A percentile compares a stretch with the other conserved stretches of the same genome.
These are phyloP conservation scores for Pouteria campechiana DNA, from an alignment of 179 eudicot genomes.

Conservation along the genomic window DNA sequence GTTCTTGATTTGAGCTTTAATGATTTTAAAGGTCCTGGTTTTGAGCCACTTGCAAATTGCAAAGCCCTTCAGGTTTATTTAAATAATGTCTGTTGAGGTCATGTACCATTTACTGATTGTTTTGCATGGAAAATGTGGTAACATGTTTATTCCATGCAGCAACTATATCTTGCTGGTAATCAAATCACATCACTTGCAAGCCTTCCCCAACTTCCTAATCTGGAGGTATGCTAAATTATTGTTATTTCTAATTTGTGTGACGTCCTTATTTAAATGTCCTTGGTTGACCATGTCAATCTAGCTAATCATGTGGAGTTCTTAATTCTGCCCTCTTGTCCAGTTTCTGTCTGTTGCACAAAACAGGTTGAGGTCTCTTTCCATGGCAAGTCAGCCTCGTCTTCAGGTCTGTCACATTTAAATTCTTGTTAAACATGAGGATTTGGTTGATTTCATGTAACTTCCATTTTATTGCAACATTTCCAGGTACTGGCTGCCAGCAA, in stretches of 20 bases:
- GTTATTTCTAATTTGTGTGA: background rate
- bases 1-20: constrained; percentile 99
- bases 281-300: too few relatives aligned
- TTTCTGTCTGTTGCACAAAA: constrained; percentile 95
- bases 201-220: constrained; percentile 92
- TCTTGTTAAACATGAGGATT: background rate
- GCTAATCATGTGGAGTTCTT: background rate
- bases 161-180: constrained; percentile 98
- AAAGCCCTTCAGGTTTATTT: constrained; percentile 66
- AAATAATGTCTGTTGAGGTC: background rate
- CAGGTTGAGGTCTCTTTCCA: constrained; percentile 83
- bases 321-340: constrained; percentile 27
- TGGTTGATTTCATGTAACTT: background rate
- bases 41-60: constrained; percentile 93
- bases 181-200: constrained; percentile 83
- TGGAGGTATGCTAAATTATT: constrained; percentile 50
- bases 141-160: constrained; percentile 34
- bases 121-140: constrained; percentile 7
- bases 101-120: background rate
- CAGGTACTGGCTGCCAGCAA: constrained; percentile 99
- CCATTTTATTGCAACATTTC: constrained; percentile 1
- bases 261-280: too few relatives aligned
- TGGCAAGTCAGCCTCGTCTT: constrained; percentile 97
- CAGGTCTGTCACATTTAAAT: constrained; percentile 53
- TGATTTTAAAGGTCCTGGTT: constrained; percentile 92